phyloP scores from a whole-genome alignment of 1,139 yeast species.

The Yamadazyma atlantica region DNA sequence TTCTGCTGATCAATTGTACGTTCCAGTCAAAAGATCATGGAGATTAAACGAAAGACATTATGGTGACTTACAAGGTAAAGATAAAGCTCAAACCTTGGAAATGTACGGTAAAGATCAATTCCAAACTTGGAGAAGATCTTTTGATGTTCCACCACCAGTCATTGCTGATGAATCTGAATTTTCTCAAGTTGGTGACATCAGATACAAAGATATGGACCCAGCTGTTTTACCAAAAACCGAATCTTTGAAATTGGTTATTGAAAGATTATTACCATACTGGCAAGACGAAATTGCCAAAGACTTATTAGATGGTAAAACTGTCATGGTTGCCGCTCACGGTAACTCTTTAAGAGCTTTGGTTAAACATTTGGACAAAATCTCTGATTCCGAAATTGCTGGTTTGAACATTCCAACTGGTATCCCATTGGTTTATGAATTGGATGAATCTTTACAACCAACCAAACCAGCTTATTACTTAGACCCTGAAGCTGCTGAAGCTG shows the following conservation, averaged over 20 bases:
- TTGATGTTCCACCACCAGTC: slow-evolving; percentile 93
- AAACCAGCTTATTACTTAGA: slow-evolving; percentile 96
- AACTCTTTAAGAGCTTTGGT: slow-evolving; percentile 97
- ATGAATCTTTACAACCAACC: slow-evolving; percentile 80
- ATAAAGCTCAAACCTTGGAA: slow-evolving; percentile 90
- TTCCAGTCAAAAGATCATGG: slow-evolving; percentile 96
- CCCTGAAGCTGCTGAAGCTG: slow-evolving; percentile 99
- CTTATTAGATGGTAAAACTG: slow-evolving; percentile 84
- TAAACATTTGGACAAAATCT: slow-evolving; percentile 92
- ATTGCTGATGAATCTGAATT: slow-evolving; percentile 76
- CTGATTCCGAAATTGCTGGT: slow-evolving; percentile 89
- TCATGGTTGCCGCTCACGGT: slow-evolving; percentile 95
- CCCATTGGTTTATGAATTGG: slow-evolving; percentile 96
- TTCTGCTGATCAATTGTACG: slow-evolving; percentile 83
- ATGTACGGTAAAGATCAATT: slow-evolving; percentile 89
- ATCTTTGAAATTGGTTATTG: slow-evolving; percentile 92
- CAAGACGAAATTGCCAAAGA: slow-evolving; percentile 89
- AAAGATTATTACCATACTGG: slow-evolving; percentile 98
- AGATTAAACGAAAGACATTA: slow-evolving; percentile 98
- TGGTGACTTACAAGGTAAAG: slow-evolving; percentile 98
- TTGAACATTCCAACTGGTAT: slow-evolving; percentile 99
- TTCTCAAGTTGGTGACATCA: slow-evolving; percentile 83
- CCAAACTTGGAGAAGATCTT: slow-evolving; percentile 98
- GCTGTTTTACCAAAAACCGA: slow-evolving; percentile 89
- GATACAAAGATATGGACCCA: slow-evolving; percentile 83